Evolutionary conservation across 1,284 basidiomycete genomes (phyloP).

Genomic region (Exsudoporus floridanus): DNA sequence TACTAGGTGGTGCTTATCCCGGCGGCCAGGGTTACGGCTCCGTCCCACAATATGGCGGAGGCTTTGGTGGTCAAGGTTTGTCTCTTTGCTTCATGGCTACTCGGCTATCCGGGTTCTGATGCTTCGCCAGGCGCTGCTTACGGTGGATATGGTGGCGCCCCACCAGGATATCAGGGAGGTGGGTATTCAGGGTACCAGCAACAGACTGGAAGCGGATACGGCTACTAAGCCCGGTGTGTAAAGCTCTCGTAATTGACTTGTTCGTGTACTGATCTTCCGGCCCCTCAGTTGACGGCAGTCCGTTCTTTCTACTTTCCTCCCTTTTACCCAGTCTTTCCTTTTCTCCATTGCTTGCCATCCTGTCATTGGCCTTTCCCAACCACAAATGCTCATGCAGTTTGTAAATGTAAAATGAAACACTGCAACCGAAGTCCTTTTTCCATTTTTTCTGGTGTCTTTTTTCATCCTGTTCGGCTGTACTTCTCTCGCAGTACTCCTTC

Average conservation of each 20-base stretch:
- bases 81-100: not conserved
- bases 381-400: conserved; percentile 9
- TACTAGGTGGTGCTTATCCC: conserved; percentile 18
- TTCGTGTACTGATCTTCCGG: conserved; percentile 2
- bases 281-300: not conserved
- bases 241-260: not conserved
- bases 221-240: conserved; percentile 23
- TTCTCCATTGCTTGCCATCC: not conserved
- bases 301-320: not conserved
- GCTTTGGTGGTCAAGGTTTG: conserved; percentile 19
- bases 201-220: conserved; percentile 17
- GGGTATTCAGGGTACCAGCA: conserved; percentile 28
- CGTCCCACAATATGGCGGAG: conserved; percentile 25
- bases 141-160: conserved; percentile 14
- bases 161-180: conserved; percentile 28
- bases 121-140: conserved; percentile 8
- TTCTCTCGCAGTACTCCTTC: not conserved
- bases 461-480: not conserved
- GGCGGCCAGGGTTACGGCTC: conserved; percentile 20
- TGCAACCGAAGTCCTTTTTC: conserved; percentile 1
- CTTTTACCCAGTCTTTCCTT: conserved; percentile 2
- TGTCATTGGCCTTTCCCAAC: not conserved
- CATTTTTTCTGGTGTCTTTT: not conserved
- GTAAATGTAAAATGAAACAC: conserved; percentile 19
- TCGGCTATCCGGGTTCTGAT: not conserved